Evolutionary conservation across 768 basidiomycete species (phyloP), one percentile per base, ranked within the genome.

Genomic region (Mycena sanguinolenta): DNA sequence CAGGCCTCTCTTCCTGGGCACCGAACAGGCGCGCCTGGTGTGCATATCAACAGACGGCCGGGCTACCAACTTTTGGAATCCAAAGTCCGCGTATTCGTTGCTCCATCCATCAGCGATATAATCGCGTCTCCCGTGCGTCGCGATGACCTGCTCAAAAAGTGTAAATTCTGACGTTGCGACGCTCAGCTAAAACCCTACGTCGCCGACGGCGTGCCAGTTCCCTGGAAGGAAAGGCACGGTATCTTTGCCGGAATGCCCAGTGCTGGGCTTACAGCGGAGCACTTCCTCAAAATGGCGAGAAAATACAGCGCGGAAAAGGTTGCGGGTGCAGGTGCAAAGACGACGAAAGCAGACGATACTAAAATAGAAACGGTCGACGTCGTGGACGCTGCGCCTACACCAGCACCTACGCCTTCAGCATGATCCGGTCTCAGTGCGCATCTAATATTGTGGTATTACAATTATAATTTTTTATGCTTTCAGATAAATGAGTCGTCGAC

Each of bases 21-120:
- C 77, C 89, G 95, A 53, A 97, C 95, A 0, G 95, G 95, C 69
- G 93, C 95, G 28, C 95, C 95, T 23, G 95, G 96, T 79, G 89
- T 91, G 78, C 94, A 95, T 80, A 90, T 95, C 58, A 82, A 87
- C 49, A 94, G 95, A 49, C 90, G 91, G 76, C 86, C 92, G 49
- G 94, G 95, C 78, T 96, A 96, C 80, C 85, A 92, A 63, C 83
- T 98, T 19, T 74, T 95, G 64, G 94, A 97, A 76, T 90, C 92
- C 78, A 86, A 92, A 83, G 94, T 98, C 58, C 86, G 95, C 75
- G 88, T 94, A 58, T 95, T 91, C 71, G 90, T 97, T 44, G 93
- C 94, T 27, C 94, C 95, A n/a, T 85, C 89, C 19, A 79, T 94
- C 36, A 84, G 89, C 70, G 87, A 89, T 50, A 89, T 95, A 63